These are phyloP conservation scores for Paraconiothyrium sp. DNA, from an alignment of 2,329 filamentous ascomycete species.

Conservation along the genomic window DNA sequence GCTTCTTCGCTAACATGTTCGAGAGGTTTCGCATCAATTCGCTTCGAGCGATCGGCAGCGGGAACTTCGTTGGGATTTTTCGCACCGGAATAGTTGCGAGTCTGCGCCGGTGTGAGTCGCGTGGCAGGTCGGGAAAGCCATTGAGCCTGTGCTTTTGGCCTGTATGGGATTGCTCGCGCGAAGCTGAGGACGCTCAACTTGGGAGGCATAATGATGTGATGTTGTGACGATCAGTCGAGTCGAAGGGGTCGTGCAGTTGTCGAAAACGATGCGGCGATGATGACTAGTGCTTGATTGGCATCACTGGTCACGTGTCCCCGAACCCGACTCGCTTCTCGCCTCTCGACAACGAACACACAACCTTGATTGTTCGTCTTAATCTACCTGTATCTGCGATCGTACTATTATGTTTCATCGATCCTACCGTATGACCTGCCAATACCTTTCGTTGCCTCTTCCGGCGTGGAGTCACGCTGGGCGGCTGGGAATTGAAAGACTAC, in stretches of 20 bases:
- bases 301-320: conserved; percentile 26
- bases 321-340: neutral
- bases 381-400: too few relatives aligned
- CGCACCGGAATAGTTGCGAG: conserved; percentile 42
- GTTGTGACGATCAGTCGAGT: conserved; percentile 18
- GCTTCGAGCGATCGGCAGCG: conserved; percentile 41
- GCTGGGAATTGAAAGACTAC: too few relatives aligned
- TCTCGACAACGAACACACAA: too few relatives aligned
- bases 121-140: conserved; percentile 37
- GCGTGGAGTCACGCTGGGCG: too few relatives aligned
- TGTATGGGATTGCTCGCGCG: conserved; percentile 44
- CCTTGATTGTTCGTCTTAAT: too few relatives aligned
- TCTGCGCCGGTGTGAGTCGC: conserved; percentile 37
- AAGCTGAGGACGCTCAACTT: conserved; percentile 46
- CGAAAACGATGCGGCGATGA: conserved; percentile 32
- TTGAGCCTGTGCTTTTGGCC: conserved; percentile 39
- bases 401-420: too few relatives aligned
- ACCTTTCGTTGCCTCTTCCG: too few relatives aligned
- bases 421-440: too few relatives aligned
- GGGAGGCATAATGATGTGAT: conserved; percentile 48
- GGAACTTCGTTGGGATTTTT: conserved; percentile 40
- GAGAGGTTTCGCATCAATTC: conserved; percentile 50
- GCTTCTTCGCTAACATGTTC: conserved; percentile 73
- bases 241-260: conserved; percentile 15
- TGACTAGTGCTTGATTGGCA: conserved; percentile 11